A percentile compares a stretch with the other conserved stretches of the same genome.
Evolutionary conservation across 2,329 filamentous ascomycete genomes (phyloP).

Genomic region (Botrytis fabae): DNA sequence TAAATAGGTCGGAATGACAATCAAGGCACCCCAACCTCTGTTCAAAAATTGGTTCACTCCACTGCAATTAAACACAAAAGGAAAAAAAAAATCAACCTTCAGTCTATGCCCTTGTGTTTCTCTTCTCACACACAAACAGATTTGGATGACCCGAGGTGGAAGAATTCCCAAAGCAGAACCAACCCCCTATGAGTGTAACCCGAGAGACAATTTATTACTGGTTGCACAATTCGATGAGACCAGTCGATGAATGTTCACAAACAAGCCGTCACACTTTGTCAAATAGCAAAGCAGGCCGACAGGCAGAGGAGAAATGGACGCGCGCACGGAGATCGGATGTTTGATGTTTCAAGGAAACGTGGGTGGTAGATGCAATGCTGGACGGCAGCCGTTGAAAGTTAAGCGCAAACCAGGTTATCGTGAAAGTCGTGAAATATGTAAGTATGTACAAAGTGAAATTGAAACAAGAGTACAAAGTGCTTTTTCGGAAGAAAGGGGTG

Average conservation of each 20-base stretch:
- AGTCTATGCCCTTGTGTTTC: neutral
- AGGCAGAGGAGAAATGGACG: constrained; percentile 5
- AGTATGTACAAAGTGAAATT: neutral
- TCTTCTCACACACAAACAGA: neutral
- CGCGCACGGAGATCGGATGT: constrained; percentile 23
- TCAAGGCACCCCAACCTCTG: constrained; percentile 23
- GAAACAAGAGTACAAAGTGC: neutral
- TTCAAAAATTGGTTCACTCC: constrained; percentile 9
- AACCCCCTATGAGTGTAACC: neutral
- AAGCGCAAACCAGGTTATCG: neutral
- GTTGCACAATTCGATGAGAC: constrained; percentile 9
- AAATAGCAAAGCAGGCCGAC: neutral
- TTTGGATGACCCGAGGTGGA: neutral
- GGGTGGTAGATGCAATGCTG: constrained; percentile 16
- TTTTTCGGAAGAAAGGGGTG: constrained; percentile 3
- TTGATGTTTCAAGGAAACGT: constrained; percentile 24
- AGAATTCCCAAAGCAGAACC: neutral
- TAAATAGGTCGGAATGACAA: constrained; percentile 21
- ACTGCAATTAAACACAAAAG: neutral
- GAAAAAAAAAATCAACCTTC: constrained; percentile 10
- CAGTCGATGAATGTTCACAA: constrained; percentile 12
- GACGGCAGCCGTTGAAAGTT: neutral
- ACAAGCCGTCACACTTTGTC: constrained; percentile 14
- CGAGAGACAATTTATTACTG: constrained; percentile 4
- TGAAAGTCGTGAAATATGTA: constrained; percentile 10